These are phyloP conservation scores for Orbilia brochopaga DNA, from an alignment of 2,329 filamentous ascomycete species.

Conservation along the genomic window DNA sequence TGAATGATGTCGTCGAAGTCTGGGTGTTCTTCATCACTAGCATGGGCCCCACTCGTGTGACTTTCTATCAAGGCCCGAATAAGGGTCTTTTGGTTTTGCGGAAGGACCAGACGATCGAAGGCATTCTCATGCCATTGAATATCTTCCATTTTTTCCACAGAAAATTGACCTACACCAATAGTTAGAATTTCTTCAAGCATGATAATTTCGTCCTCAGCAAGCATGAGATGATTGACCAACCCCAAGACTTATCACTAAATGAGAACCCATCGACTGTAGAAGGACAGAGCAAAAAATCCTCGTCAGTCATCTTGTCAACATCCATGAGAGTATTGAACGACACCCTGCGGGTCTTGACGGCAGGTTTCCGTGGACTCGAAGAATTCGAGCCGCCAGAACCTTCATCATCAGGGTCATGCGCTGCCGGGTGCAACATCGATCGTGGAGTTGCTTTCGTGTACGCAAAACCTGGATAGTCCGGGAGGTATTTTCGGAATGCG, in stretches of 20 bases:
- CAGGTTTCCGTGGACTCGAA: not conserved
- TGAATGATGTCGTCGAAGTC: slow-evolving; percentile 75
- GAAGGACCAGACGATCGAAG: slow-evolving; percentile 80
- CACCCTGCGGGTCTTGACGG: not conserved
- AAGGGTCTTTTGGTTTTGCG: slow-evolving; percentile 66
- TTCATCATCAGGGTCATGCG: not conserved
- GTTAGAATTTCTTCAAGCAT: not conserved
- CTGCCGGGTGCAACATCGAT: not conserved
- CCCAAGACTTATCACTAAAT: slow-evolving; percentile 86
- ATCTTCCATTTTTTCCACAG: slow-evolving; percentile 75
- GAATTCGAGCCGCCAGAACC: not conserved
- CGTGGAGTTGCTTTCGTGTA: not conserved
- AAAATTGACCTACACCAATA: slow-evolving; percentile 69
- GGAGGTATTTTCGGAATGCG: slow-evolving; percentile 80
- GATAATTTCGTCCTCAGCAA: not conserved
- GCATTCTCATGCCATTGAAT: slow-evolving; percentile 85
- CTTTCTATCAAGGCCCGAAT: slow-evolving; percentile 53
- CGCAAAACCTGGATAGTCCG: slow-evolving; percentile 70
- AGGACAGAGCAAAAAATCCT: slow-evolving; percentile 82
- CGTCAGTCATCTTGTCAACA: slow-evolving; percentile 64
- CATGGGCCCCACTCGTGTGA: slow-evolving; percentile 42
- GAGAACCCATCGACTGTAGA: slow-evolving; percentile 84
- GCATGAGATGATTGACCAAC: slow-evolving; percentile 15
- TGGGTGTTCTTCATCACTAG: slow-evolving; percentile 9
- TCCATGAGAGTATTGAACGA: slow-evolving; percentile 33